Base-by-base conservation (phyloP, 2,329 filamentous ascomycete genomes). In the Trichoderma sp. region DNA sequence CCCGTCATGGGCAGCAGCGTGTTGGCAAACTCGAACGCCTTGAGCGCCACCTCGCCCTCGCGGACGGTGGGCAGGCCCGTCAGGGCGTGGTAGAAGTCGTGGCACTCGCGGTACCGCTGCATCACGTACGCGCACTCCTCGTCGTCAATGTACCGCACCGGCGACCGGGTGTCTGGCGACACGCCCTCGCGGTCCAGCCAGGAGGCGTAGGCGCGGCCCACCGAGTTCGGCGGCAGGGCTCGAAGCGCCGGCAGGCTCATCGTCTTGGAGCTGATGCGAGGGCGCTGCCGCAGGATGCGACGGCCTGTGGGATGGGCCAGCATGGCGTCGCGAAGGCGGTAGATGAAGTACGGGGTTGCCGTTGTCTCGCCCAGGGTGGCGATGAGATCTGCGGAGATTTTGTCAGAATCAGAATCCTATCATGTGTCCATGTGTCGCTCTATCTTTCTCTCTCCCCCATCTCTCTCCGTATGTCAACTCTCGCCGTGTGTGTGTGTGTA, bases 141-240 rank as follows among this genome's bases (percentile, higher is more conserved):
- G 74, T 98, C 89, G 77, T 98, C 93, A 68, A 99, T 93, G 79
- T 96, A 98, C 60, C 91, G 87, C 47, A 99, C 95, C 2, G 78
- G 76, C 47, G 89, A 82, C 52, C 95, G 88, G 7, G 94, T 97
- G 77, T 99, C 95, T 1, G 95, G 95, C 9, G 91, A 91, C 15
- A 99, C 94, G 67, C 92, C 91, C 78, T 99, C 95, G 52, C 91
- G 86, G 77, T 97, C 93, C n/a, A 98, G 84, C 94, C 95, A 99
- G 61, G 82, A 84, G 9, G 89, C 91, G 78, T 98, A 99, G 58
- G 90, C 88, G 52, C 86, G 85, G 26, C 95, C 95, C 10, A 99
- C 87, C 2, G 87, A 90, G 74, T 89, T 90, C 12, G 82, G 76
- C 1, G 92, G 90, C 10, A 97, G 81, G 2, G 81, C 75, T 63